Percentiles rank a stretch among this genome's conserved stretches.
phyloP scores from a whole-genome alignment of 768 basidiomycete genomes.

The Leccinellum luteum region DNA sequence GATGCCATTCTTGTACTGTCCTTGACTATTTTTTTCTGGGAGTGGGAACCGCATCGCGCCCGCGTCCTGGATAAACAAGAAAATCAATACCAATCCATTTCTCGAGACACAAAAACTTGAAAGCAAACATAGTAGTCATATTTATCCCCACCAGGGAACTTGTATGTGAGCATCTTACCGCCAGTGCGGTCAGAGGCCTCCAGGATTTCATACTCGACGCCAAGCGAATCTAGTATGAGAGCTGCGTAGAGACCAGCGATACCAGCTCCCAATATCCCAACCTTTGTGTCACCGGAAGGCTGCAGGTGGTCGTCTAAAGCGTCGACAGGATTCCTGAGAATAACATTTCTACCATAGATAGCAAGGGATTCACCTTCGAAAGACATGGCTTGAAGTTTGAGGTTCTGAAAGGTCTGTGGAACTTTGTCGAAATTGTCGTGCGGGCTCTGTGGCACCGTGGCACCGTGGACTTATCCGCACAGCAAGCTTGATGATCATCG shows the following conservation, averaged over 20 bases:
- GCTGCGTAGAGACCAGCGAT: background rate
- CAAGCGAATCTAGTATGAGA: background rate
- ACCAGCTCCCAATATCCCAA: background rate
- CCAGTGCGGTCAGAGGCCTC: background rate
- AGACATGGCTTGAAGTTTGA: background rate
- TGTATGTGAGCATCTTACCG: background rate
- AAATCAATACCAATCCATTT: background rate
- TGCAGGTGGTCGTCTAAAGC: background rate
- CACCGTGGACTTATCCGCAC: too few relatives aligned
- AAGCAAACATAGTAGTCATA: background rate
- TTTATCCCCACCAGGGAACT: background rate
- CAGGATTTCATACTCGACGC: background rate
- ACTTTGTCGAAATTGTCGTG: background rate
- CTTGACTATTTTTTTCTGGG: background rate
- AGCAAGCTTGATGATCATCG: too few relatives aligned
- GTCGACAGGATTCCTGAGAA: background rate
- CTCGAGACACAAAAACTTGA: background rate
- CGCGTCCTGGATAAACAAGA: background rate
- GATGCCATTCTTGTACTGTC: background rate
- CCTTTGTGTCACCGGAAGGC: background rate
- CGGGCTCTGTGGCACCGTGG: too few relatives aligned
- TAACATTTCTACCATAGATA: too few relatives aligned
- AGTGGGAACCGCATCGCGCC: background rate
- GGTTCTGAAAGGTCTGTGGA: background rate
- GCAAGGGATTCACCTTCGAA: background rate